Conservation (phyloP, 2,329 filamentous ascomycete species). For the Metarhizium humberi region DNA sequence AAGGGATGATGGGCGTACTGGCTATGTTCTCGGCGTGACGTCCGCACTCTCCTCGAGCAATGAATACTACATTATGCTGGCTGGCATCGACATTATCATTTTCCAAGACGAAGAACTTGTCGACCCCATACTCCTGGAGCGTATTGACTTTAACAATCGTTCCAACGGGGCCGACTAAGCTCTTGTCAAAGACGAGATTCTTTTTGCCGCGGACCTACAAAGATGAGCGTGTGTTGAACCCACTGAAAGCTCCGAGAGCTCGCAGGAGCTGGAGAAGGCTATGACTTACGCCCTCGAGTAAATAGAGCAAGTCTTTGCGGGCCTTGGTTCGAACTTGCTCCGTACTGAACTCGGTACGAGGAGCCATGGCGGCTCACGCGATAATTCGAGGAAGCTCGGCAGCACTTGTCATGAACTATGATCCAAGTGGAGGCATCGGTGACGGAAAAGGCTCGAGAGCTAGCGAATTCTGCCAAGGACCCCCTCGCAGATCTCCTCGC, state of each 20-base stretch:
- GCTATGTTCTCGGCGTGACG: constrained; percentile 78
- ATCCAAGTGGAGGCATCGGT: constrained; percentile 4
- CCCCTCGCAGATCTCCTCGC: background rate
- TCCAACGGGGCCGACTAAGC: constrained; percentile 80
- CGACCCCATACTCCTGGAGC: constrained; percentile 92
- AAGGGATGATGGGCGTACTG: constrained; percentile 47
- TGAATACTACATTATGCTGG: constrained; percentile 90
- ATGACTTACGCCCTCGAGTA: constrained; percentile 85
- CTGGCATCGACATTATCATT: constrained; percentile 91
- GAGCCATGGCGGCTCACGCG: constrained; percentile 54
- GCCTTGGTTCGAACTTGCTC: constrained; percentile 72
- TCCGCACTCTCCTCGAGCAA: constrained; percentile 82
- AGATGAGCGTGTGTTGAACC: constrained; percentile 4
- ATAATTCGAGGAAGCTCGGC: background rate
- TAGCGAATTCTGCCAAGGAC: background rate
- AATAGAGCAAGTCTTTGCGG: constrained; percentile 77
- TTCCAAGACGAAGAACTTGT: constrained; percentile 94
- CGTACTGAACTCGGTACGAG: constrained; percentile 61
- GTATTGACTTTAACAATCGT: constrained; percentile 92
- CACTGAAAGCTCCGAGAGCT: constrained; percentile 8
- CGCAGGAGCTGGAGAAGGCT: constrained; percentile 17
- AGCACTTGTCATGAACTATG: background rate
- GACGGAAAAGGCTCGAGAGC: background rate
- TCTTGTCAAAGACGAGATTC: constrained; percentile 88
- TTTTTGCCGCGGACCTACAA: constrained; percentile 93